Conservation (phyloP, 306 rosid species). For the Cicer arietinum region DNA sequence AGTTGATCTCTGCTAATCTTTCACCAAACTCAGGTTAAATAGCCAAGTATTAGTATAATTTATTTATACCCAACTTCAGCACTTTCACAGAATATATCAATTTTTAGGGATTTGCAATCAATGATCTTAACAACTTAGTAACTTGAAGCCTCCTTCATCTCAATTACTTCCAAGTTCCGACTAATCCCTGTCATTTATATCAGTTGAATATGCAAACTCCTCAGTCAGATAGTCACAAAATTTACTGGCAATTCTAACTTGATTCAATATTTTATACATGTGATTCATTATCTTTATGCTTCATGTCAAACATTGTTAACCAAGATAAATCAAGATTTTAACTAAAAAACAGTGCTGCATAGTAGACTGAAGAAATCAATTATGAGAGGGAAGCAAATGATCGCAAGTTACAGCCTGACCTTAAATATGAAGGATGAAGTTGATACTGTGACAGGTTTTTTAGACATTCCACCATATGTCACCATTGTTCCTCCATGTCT, state of each 20-base stretch:
- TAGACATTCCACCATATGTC: constrained; percentile 99
- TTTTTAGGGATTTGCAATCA: not conserved
- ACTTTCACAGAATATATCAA: constrained; percentile 18
- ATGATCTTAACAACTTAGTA: constrained; percentile 8
- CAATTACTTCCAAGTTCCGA: constrained; percentile 22
- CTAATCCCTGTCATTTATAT: constrained; percentile 10
- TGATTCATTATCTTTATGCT: constrained; percentile 6
- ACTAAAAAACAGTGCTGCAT: not conserved
- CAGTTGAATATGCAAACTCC: constrained; percentile 11
- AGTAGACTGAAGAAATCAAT: constrained; percentile 30
- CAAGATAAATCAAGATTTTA: constrained; percentile 28
- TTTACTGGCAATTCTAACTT: not conserved
- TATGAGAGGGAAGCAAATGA: constrained; percentile 24
- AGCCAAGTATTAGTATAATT: not conserved
- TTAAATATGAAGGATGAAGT: constrained; percentile 93
- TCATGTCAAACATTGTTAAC: constrained; percentile 19
- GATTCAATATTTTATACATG: constrained; percentile 3
- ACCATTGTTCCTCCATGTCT: constrained; percentile 91
- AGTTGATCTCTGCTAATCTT: constrained; percentile 7
- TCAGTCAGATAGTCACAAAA: not conserved
- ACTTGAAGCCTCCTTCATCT: not conserved
- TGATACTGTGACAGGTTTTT: constrained; percentile 76
- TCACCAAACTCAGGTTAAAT: constrained; percentile 2
- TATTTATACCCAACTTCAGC: not conserved
- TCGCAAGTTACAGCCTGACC: constrained; percentile 50